Evolutionary conservation across 805 yeast genomes (phyloP).

Genomic region (Clavispora vitiphila): DNA sequence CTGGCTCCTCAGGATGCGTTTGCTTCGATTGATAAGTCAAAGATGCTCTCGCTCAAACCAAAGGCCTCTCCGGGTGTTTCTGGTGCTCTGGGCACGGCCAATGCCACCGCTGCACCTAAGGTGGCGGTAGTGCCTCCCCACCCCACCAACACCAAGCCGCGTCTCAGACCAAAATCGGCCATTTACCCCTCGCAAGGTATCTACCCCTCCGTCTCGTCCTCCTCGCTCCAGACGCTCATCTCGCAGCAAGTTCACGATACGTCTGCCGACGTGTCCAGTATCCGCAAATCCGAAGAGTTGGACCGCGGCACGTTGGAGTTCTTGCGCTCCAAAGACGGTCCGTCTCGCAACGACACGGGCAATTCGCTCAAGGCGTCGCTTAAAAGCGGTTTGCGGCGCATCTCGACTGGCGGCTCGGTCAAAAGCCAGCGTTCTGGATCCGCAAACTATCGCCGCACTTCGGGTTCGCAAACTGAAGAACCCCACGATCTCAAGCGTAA

Average conservation of each 20-base stretch:
- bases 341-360: slow-evolving; percentile 28
- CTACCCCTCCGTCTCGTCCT: slow-evolving; percentile 1
- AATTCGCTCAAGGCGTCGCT: slow-evolving; percentile 33
- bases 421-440: slow-evolving; percentile 13
- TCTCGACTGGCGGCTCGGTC: slow-evolving; percentile 35
- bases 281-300: slow-evolving; percentile 17
- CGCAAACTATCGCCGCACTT: slow-evolving; percentile 18
- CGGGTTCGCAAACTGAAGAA: slow-evolving; percentile 20
- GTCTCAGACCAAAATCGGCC: slow-evolving; percentile 13
- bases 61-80: too few relatives aligned
- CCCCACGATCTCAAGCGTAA: slow-evolving; percentile 7
- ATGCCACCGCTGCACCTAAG: too few relatives aligned
- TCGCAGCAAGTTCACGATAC: slow-evolving; percentile 28
- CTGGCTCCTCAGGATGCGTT: too few relatives aligned
- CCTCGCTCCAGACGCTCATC: slow-evolving; percentile 26
- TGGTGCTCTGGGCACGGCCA: too few relatives aligned
- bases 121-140: too few relatives aligned
- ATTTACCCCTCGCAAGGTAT: slow-evolving; percentile 3
- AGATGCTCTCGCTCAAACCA: slow-evolving; percentile 16
- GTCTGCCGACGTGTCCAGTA: slow-evolving; percentile 14
- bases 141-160: background rate
- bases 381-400: slow-evolving; percentile 31
- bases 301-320: slow-evolving; percentile 30
- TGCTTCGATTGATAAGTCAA: slow-evolving; percentile 37
- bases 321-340: slow-evolving; percentile 28